phyloP scores from a whole-genome alignment of 495 filamentous ascomycete species.

The Paragyromitra xinjiangensis region DNA sequence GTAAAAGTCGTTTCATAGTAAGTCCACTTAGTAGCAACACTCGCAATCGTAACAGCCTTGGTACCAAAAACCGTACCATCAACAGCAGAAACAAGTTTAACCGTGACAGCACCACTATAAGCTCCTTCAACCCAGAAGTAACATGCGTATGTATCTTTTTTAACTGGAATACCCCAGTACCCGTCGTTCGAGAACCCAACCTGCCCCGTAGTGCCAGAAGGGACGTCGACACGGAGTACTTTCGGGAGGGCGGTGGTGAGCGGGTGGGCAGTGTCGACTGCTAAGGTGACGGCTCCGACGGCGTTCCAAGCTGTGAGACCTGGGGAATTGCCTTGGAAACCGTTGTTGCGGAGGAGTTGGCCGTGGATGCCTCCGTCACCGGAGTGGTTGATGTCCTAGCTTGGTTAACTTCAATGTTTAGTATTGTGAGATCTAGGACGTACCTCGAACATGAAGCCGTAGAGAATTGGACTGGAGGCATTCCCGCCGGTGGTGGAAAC shows the following conservation, averaged over 20 bases:
- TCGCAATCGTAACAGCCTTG: constrained; percentile 59
- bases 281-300: constrained; percentile 24
- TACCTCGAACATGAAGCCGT: constrained; percentile 70
- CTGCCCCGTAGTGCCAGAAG: constrained; percentile 57
- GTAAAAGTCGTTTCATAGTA: constrained; percentile 59
- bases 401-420: neutral
- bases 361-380: constrained; percentile 71
- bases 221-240: constrained; percentile 63
- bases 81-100: constrained; percentile 57
- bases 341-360: constrained; percentile 68
- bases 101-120: constrained; percentile 54
- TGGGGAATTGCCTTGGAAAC: constrained; percentile 65
- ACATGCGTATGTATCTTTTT: constrained; percentile 61
- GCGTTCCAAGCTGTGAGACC: constrained; percentile 62
- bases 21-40: constrained; percentile 56
- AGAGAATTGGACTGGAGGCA: constrained; percentile 65
- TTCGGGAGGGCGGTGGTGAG: constrained; percentile 63
- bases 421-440: constrained; percentile 45
- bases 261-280: constrained; percentile 59
- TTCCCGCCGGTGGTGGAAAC: constrained; percentile 63
- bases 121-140: constrained; percentile 64
- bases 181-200: constrained; percentile 63
- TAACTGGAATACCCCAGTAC: constrained; percentile 63
- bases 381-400: constrained; percentile 28
- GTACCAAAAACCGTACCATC: constrained; percentile 59